phyloP scores from a whole-genome alignment of 176 grass and related monocot species.

The Oryza nivara region DNA sequence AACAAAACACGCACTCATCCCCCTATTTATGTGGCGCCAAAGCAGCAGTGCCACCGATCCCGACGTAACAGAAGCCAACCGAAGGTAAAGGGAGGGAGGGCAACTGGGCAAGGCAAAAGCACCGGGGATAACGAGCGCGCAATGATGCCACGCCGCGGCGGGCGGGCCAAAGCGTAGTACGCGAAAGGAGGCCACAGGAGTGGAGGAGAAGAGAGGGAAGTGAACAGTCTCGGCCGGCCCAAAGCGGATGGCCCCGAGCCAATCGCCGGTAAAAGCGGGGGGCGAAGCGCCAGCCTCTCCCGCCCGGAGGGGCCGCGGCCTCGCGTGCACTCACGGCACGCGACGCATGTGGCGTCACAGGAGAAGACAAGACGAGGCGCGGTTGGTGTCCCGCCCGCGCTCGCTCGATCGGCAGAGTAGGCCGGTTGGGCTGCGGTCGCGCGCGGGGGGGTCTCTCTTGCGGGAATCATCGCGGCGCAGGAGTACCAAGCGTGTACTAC shows the following conservation, averaged over 20 bases:
- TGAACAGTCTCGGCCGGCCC: constrained; percentile 30
- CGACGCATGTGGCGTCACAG: constrained; percentile 2
- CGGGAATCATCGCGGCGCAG: constrained; percentile 20
- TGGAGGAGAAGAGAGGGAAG: constrained; percentile 43
- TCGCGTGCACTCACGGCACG: not conserved
- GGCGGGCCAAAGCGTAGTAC: constrained; percentile 13
- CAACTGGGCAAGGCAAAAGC: too few relatives aligned
- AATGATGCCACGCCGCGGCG: constrained; percentile 15
- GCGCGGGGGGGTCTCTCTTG: not conserved
- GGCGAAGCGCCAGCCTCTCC: not conserved
- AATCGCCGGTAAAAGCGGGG: not conserved
- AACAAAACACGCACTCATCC: not conserved
- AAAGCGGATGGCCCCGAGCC: not conserved
- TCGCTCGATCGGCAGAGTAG: not conserved
- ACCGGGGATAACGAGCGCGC: not conserved
- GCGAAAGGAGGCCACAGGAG: not conserved
- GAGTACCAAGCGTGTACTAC: not conserved
- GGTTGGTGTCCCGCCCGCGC: not conserved
- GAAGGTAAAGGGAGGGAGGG: not conserved
- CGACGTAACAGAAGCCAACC: constrained; percentile 28
- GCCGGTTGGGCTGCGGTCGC: not conserved
- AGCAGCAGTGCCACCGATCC: constrained; percentile 9
- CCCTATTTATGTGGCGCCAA: not conserved
- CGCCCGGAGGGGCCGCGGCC: not conserved
- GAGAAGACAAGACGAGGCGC: not conserved